phyloP scores from a whole-genome alignment of 331 rosid species.

The Acacia concinna region DNA sequence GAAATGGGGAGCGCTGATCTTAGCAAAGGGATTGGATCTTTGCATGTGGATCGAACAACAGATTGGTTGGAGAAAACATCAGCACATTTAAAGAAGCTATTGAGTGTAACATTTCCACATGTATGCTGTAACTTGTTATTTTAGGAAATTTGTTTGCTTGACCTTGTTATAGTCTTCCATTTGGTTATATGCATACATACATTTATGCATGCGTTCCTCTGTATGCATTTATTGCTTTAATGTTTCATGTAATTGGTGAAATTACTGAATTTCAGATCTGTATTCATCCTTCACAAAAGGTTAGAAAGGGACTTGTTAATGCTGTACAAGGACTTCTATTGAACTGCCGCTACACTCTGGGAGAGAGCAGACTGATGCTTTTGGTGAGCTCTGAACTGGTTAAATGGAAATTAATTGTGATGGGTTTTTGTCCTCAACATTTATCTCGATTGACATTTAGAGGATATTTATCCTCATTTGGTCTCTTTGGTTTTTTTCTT shows the following conservation, averaged over 20 bases:
- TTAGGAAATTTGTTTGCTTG: constrained; percentile 26
- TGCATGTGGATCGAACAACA: constrained; percentile 72
- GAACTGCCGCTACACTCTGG: constrained; percentile 60
- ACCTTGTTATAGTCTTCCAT: constrained; percentile 11
- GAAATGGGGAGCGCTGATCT: constrained; percentile 43
- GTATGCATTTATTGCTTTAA: background rate
- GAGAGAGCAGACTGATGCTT: constrained; percentile 78
- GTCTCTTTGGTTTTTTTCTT: constrained; percentile 1
- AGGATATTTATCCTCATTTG: constrained; percentile 13
- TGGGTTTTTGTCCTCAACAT: constrained; percentile 34
- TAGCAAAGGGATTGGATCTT: constrained; percentile 51
- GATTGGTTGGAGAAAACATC: constrained; percentile 80
- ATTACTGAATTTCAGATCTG: constrained; percentile 66
- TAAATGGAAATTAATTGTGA: constrained; percentile 21
- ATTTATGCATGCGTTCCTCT: background rate
- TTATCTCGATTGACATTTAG: constrained; percentile 13
- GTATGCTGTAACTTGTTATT: constrained; percentile 49
- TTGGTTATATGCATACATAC: background rate
- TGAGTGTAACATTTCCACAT: constrained; percentile 71
- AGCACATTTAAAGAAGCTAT: constrained; percentile 64
- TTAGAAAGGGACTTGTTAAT: constrained; percentile 83
- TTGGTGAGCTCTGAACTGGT: constrained; percentile 72
- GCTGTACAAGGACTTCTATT: constrained; percentile 70
- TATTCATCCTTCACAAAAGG: constrained; percentile 74
- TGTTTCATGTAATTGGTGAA: constrained; percentile 32